Conservation (phyloP, 1,284 basidiomycete genomes). For the Cryptococcus sp. region DNA sequence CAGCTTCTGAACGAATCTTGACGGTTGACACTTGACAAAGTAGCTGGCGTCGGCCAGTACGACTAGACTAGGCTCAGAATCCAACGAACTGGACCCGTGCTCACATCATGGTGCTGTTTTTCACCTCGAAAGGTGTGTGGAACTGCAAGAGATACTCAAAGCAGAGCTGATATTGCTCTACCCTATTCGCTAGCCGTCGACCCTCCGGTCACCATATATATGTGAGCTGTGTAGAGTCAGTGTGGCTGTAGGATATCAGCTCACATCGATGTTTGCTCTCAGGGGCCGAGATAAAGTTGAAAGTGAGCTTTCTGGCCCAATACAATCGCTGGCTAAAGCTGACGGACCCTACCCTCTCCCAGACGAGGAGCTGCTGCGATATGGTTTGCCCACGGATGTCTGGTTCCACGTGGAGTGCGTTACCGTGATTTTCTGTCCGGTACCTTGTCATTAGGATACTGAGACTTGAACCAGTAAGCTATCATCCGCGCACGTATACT, state of each 20-base stretch:
- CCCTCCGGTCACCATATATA: conserved; percentile 78
- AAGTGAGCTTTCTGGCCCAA: conserved; percentile 61
- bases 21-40: no score
- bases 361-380: conserved; percentile 94
- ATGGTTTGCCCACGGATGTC: conserved; percentile 65
- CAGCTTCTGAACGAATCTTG: no score
- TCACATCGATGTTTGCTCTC: neutral
- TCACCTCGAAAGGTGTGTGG: conserved; percentile 57
- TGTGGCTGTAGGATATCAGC: conserved; percentile 6
- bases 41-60: no score
- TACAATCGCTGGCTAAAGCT: conserved; percentile 1
- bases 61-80: no score
- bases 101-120: conserved; percentile 59
- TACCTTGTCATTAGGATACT: neutral
- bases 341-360: conserved; percentile 11
- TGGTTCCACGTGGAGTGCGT: conserved; percentile 62
- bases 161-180: conserved; percentile 4
- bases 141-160: neutral
- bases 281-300: conserved; percentile 93
- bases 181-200: conserved; percentile 49
- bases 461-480: conserved; percentile 65
- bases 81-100: no score
- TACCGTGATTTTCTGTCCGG: neutral
- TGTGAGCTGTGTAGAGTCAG: conserved; percentile 49
- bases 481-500: conserved; percentile 90